A percentile compares a stretch with the other conserved stretches of the same genome.
phyloP scores from a whole-genome alignment of 805 yeast species.

The Yarrowia osloensis region DNA sequence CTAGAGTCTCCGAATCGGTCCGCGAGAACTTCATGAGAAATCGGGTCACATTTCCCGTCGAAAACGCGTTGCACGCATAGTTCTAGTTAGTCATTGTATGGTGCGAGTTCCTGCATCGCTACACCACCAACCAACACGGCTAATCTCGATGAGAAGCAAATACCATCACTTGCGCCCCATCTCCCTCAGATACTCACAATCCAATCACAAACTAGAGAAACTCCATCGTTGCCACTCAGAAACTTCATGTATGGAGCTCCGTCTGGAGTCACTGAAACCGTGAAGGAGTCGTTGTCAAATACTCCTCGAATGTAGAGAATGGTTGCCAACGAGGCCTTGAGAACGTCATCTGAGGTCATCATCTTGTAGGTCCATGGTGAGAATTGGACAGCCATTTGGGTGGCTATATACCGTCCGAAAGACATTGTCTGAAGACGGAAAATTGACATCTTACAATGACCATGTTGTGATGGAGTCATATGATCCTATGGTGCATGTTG shows the following conservation, averaged over 20 bases:
- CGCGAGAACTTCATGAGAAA: background rate
- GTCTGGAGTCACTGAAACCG: background rate
- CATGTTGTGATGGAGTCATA: too few species aligned
- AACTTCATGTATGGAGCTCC: slow-evolving; percentile 6
- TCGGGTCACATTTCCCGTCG: background rate
- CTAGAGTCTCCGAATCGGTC: background rate
- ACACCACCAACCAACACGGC: too few species aligned
- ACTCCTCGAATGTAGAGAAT: slow-evolving; percentile 21
- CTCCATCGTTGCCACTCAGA: background rate
- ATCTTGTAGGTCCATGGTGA: too few species aligned
- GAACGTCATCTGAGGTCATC: background rate
- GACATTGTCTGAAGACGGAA: background rate
- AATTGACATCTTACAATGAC: background rate
- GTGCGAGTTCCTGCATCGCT: too few species aligned
- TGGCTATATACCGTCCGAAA: too few species aligned
- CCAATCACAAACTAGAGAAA: background rate
- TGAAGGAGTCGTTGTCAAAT: background rate
- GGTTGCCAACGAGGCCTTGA: slow-evolving; percentile 2
- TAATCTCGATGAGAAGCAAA: too few species aligned
- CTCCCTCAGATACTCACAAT: slow-evolving; percentile 5
- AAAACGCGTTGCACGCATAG: slow-evolving; percentile 11
- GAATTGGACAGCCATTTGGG: too few species aligned
- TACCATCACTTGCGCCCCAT: too few species aligned
- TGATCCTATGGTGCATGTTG: too few species aligned
- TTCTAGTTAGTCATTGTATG: background rate